Base-by-base conservation (phyloP, 148 eudicot species). In the Vaccinium myrtillus region DNA sequence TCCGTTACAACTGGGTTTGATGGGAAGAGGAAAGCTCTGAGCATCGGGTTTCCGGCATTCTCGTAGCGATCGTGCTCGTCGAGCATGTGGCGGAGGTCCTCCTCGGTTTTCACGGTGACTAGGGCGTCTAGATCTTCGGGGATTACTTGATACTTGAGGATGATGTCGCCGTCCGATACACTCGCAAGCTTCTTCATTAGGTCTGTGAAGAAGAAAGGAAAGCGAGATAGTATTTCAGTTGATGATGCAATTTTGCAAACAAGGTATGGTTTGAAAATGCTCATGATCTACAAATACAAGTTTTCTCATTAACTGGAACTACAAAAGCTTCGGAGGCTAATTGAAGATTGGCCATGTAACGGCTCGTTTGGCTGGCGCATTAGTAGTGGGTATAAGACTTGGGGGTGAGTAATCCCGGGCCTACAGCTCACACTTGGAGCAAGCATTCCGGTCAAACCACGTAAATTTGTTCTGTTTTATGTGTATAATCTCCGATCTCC, bases 11-110 rank as follows among this genome's bases (percentile, higher is more conserved):
- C 36, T 16, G 90, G 91, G 70, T 83, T 90, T 8, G 85, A 75
- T 1, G 94, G 92, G 85, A 95, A 95, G n/a, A 95, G 87, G 86
- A 89, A 95, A 21, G 95, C 86, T 6, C 95, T 92, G 51, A 95
- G 91, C 83, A 90, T 91, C 11, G 90, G 86, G 65, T 27, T 55
- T 49, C 90, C 92, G 9, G 71, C 80, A 4, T 32, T 55, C 80
- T 93, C 92, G 12, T 85, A 70, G 13, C 90, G 91, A 58, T 94
- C 93, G 70, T 89, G 86, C 82, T 95, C 98, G 2, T 91, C 93
- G 1, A 92, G 84, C 93, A 94, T 92, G 88, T 92, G 91, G 50
- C 80, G 87, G 19, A 95, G 58, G 77, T 95, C 98, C 85, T 95
- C 98, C 25, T 94, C 94, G 1, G 93, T 86, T 87, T 92, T 95